phyloP scores from a whole-genome alignment of 768 basidiomycete species.

The Mrakia gelida region DNA sequence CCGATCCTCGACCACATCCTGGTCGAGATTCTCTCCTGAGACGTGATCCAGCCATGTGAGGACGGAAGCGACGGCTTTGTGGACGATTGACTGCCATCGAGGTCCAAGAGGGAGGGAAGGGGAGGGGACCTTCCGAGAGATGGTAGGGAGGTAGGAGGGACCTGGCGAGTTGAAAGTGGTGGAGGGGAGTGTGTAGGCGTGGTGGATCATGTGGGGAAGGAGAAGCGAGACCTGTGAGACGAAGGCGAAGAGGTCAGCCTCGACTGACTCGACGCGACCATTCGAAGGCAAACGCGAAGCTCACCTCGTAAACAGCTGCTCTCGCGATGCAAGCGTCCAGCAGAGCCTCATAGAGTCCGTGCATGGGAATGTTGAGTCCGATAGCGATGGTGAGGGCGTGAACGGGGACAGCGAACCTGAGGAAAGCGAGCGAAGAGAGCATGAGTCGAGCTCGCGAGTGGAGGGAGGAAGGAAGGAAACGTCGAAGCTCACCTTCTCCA shows the following conservation, averaged over 20 bases:
- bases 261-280: background rate
- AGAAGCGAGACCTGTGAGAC: slow-evolving; percentile 17
- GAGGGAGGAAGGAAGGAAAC: background rate
- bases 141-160: slow-evolving; percentile 24
- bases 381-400: slow-evolving; percentile 25
- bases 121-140: slow-evolving; percentile 1
- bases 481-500: slow-evolving; percentile 16
- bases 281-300: background rate
- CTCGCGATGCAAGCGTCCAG: slow-evolving; percentile 21
- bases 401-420: slow-evolving; percentile 19
- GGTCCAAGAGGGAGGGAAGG: background rate
- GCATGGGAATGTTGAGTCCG: slow-evolving; percentile 7
- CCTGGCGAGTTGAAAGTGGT: background rate
- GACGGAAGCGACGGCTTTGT: background rate
- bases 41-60: slow-evolving; percentile 10
- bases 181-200: slow-evolving; percentile 15
- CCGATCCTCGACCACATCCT: background rate
- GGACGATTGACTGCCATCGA: background rate
- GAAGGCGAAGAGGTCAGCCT: background rate
- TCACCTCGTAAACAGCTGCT: slow-evolving; percentile 20
- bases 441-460: background rate
- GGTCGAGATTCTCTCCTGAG: background rate
- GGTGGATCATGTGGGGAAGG: slow-evolving; percentile 23
- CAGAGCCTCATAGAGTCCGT: slow-evolving; percentile 22
- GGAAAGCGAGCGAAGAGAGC: background rate